A percentile compares a stretch with the other conserved stretches of the same genome.
These are phyloP conservation scores for Nothophytophthora sp. DNA, from an alignment of 352 stramenopile genomes.

Conservation along the genomic window DNA sequence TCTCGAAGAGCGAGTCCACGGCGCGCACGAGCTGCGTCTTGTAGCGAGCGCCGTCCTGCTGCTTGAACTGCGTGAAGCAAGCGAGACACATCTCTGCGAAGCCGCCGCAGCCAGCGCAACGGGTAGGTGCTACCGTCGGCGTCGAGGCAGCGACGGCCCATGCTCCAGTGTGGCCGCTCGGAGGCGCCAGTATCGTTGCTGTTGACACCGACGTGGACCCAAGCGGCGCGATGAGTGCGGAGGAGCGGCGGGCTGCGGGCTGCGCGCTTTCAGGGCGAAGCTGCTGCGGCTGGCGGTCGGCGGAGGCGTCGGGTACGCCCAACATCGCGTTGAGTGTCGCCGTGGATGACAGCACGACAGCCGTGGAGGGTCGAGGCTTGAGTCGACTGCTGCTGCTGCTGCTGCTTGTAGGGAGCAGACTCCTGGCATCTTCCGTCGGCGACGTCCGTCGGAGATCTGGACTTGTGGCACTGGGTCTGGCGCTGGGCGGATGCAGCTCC, in stretches of 20 bases:
- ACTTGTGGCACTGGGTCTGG: background rate
- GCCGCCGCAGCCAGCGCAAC: conserved; percentile 60
- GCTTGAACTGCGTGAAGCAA: conserved; percentile 69
- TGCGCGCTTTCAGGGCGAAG: conserved; percentile 18
- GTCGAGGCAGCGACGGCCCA: conserved; percentile 9
- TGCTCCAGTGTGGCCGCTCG: conserved; percentile 3
- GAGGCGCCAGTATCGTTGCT: conserved; percentile 1
- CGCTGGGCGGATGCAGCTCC: conserved; percentile 8
- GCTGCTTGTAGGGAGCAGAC: background rate
- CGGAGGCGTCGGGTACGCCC: conserved; percentile 1
- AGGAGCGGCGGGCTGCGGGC: conserved; percentile 1
- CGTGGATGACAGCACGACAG: conserved; percentile 24
- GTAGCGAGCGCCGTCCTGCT: conserved; percentile 59
- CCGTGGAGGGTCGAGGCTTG: conserved; percentile 39
- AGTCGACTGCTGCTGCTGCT: conserved; percentile 3
- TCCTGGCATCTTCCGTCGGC: conserved; percentile 2
- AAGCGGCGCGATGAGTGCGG: conserved; percentile 1
- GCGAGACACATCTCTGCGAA: conserved; percentile 71
- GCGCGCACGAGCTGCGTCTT: conserved; percentile 64
- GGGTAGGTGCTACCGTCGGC: conserved; percentile 18
- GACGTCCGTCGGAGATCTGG: background rate
- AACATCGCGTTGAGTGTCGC: conserved; percentile 43
- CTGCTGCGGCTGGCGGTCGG: conserved; percentile 11
- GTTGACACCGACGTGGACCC: conserved; percentile 4
- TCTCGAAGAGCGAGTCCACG: conserved; percentile 65